Conservation (phyloP, 78 protist genomes). For the Chrysochromulina parva region DNA sequence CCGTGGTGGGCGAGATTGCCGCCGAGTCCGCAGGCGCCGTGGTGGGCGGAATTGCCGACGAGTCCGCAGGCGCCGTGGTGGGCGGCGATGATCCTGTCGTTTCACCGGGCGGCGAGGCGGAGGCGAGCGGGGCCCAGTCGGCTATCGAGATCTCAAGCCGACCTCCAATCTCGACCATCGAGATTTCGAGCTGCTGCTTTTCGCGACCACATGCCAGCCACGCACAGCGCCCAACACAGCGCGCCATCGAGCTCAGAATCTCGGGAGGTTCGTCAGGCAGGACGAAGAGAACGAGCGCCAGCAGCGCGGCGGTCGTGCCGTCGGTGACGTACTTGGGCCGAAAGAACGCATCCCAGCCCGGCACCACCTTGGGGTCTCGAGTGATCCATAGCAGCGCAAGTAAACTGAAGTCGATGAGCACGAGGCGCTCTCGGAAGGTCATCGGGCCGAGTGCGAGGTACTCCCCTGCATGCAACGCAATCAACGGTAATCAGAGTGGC, state of each 20-base stretch:
- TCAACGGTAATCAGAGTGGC: no score
- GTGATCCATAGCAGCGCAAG: constrained; percentile 15
- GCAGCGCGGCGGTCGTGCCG: constrained; percentile 18
- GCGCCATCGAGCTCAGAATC: no score
- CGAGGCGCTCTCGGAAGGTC: neutral
- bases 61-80: neutral
- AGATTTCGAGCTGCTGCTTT: no score
- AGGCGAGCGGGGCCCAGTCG: neutral
- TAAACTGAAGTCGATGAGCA: neutral
- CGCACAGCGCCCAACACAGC: no score
- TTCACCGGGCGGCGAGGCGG: neutral
- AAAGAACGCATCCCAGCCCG: neutral
- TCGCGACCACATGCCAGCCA: no score
- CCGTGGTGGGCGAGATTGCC: neutral
- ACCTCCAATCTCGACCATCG: no score
- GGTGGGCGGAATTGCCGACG: no score
- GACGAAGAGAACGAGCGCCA: constrained; percentile 24
- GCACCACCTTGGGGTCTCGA: neutral
- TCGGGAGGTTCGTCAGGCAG: neutral
- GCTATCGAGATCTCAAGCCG: neutral
- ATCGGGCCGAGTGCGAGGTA: neutral
- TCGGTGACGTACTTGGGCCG: constrained; percentile 19
- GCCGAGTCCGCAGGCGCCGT: no score
- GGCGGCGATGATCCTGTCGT: neutral
- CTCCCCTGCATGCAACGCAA: neutral